A percentile compares a stretch with the other conserved stretches of the same genome.
phyloP scores from a whole-genome alignment of 140 eudicot genomes.

The Senecio squalidus region DNA sequence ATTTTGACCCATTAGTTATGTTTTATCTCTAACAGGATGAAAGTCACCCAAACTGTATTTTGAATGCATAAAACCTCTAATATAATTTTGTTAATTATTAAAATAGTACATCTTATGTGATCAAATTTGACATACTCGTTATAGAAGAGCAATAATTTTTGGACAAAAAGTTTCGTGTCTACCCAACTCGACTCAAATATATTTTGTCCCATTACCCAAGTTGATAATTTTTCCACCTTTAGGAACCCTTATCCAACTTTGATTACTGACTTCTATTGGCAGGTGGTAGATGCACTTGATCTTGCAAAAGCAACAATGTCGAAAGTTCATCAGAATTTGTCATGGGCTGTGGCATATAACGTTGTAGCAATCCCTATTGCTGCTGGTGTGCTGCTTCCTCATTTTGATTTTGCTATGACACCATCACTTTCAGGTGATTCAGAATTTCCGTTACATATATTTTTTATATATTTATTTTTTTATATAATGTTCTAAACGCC shows the following conservation, averaged over 20 bases:
- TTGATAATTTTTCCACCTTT: not conserved
- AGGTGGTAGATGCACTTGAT: constrained; percentile 90
- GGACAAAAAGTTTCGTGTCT: not conserved
- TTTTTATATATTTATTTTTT: not conserved
- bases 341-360: constrained; percentile 96
- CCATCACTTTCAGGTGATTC: constrained; percentile 88
- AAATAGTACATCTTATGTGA: no score
- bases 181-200: not conserved
- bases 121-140: no score
- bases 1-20: not conserved
- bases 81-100: no score
- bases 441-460: not conserved
- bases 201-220: not conserved
- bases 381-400: constrained; percentile 83
- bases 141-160: not conserved
- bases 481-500: not conserved
- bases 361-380: constrained; percentile 85
- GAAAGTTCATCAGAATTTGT: constrained; percentile 85
- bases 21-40: no score
- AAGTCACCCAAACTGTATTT: no score
- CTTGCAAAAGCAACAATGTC: constrained; percentile 92
- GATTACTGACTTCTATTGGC: constrained; percentile 9
- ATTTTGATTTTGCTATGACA: constrained; percentile 94
- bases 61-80: no score
- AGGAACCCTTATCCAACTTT: not conserved